Evolutionary conservation across 306 rosid genomes (phyloP).

Genomic region (Glycine latifolia): DNA sequence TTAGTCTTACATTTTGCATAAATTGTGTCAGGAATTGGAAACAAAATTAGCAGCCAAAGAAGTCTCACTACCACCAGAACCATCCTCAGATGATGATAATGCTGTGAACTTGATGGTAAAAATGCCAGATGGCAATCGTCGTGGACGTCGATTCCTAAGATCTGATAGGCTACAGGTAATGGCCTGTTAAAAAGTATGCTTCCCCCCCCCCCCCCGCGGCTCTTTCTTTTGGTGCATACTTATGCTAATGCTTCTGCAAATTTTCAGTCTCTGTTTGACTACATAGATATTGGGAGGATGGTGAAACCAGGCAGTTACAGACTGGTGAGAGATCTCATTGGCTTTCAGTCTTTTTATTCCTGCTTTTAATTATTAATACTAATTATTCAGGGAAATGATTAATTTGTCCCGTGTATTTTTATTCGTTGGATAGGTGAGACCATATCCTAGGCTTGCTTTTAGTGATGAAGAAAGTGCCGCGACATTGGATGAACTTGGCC

Average conservation of each 20-base stretch:
- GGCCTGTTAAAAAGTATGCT: not conserved
- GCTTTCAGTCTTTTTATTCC: constrained; percentile 20
- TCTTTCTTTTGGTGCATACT: constrained; percentile 16
- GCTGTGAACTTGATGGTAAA: constrained; percentile 82
- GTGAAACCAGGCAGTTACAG: constrained; percentile 86
- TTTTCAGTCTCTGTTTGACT: constrained; percentile 85
- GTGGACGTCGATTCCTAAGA: constrained; percentile 89
- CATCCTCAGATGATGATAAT: constrained; percentile 74
- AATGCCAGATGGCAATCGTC: constrained; percentile 98
- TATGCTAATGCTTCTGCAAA: constrained; percentile 42
- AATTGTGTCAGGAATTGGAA: constrained; percentile 77
- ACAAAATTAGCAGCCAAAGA: constrained; percentile 79
- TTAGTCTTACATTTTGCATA: constrained; percentile 43
- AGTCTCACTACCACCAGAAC: constrained; percentile 81
- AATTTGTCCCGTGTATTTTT: not conserved
- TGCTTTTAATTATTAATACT: constrained; percentile 3
- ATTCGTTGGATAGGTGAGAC: constrained; percentile 77
- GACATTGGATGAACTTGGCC: constrained; percentile 75
- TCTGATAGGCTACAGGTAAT: constrained; percentile 85
- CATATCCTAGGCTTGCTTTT: constrained; percentile 87
- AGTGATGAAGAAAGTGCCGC: constrained; percentile 70
- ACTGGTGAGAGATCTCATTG: constrained; percentile 68
- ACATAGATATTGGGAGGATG: constrained; percentile 80
- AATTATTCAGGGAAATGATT: not conserved
- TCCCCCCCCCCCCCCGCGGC: too few species aligned